Evolutionary conservation across 2,329 filamentous ascomycete species (phyloP), one percentile per base, ranked within the genome.

Genomic region (Colletotrichum tofieldiae): DNA sequence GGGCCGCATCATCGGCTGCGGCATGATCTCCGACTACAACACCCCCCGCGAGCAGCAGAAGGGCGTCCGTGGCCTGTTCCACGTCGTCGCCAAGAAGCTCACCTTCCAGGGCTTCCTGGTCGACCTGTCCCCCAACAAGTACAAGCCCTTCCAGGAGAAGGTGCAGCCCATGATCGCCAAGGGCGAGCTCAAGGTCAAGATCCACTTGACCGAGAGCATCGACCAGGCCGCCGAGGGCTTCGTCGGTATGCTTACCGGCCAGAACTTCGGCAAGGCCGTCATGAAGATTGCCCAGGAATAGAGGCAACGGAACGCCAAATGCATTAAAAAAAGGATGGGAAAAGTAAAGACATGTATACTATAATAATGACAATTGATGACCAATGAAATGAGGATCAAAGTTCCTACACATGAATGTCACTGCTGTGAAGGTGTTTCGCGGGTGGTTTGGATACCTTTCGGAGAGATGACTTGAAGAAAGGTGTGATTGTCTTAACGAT

Each of bases 221-320:
- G 94, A 97, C 73, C 91, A 93, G n/a, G 92, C 92, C 1, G 85
- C 90, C 7, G 89, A 95, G 68, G 94, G 92, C 0, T 86, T 97
- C 72, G 82, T 96, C 16, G 93, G 91, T 16, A 91, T 97, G 85
- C 86, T 96, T 66, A 81, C 89, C 78, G 94, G 94, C 59, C 88
- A 93, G 82, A 97, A 97, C 85, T 93, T 95, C 82, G 94, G 94
- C 76, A 97, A 97, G 89, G 93, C 94, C 20, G 89, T 96, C 29
- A 78, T 96, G 77, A 93, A 94, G 86, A 81, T 89, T 65, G 70
- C 73, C 41, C 74, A 77, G 52, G 73, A 65, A 35, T 74, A 56
- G 64, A 18, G 4, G 12, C 0, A 8, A 0, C 9, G 2, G 18
- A 41, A 18, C 16, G 26, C 32, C 2, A 52, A 14, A 23, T 49